These are phyloP conservation scores for Terfezia claveryi DNA, from an alignment of 495 filamentous ascomycete genomes.

Conservation along the genomic window DNA sequence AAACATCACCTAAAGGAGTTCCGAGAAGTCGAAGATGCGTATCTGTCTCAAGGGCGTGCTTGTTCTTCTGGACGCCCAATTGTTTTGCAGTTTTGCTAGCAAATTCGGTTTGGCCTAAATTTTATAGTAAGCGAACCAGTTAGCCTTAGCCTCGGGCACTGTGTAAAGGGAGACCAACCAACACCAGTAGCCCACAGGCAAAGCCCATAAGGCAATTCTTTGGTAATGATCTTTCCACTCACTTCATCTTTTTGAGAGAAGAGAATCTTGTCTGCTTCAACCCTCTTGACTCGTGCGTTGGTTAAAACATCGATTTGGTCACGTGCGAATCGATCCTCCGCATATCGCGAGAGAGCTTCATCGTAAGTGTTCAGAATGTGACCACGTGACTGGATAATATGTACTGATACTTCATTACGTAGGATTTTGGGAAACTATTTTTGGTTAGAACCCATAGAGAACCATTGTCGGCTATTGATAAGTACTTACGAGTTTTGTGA, in stretches of 20 bases:
- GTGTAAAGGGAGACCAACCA: slow-evolving; percentile 18
- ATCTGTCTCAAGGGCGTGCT: slow-evolving; percentile 85
- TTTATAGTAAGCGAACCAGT: neutral
- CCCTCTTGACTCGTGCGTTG: slow-evolving; percentile 78
- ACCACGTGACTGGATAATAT: slow-evolving; percentile 77
- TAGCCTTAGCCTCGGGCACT: neutral
- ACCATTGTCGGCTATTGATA: neutral
- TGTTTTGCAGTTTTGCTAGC: slow-evolving; percentile 48
- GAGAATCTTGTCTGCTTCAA: slow-evolving; percentile 57
- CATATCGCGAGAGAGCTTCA: slow-evolving; percentile 76
- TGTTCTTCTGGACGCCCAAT: slow-evolving; percentile 57
- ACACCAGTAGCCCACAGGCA: slow-evolving; percentile 98
- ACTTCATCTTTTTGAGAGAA: slow-evolving; percentile 58
- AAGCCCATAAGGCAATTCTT: slow-evolving; percentile 89
- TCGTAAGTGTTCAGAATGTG: slow-evolving; percentile 99
- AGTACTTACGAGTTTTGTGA: slow-evolving; percentile 29
- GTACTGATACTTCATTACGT: slow-evolving; percentile 90
- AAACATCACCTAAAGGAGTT: slow-evolving; percentile 82
- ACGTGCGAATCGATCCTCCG: slow-evolving; percentile 73
- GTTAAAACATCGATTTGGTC: slow-evolving; percentile 79
- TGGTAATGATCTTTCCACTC: slow-evolving; percentile 50
- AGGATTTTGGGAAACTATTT: slow-evolving; percentile 64
- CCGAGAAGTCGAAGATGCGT: slow-evolving; percentile 80
- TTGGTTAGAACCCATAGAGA: neutral
- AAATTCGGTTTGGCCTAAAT: slow-evolving; percentile 49